phyloP scores from a whole-genome alignment of 768 basidiomycete species.

The Lactarius indigo region DNA sequence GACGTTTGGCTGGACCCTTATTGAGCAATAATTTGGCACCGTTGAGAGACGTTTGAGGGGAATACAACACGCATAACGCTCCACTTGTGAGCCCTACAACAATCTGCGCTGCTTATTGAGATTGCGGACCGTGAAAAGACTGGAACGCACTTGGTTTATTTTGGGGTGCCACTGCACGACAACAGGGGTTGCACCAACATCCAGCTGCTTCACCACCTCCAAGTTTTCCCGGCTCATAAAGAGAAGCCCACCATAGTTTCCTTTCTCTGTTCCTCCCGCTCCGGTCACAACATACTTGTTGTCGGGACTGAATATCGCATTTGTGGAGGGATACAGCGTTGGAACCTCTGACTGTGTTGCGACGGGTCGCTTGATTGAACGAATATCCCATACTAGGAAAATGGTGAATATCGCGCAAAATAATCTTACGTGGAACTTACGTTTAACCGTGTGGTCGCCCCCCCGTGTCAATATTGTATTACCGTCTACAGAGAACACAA shows the following conservation, averaged over 20 bases:
- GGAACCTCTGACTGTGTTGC: slow-evolving; percentile 58
- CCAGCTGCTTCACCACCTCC: slow-evolving; percentile 62
- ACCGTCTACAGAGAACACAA: slow-evolving; percentile 88
- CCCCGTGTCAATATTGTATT: slow-evolving; percentile 83
- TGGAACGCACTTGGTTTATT: slow-evolving; percentile 83
- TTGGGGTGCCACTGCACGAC: slow-evolving; percentile 93
- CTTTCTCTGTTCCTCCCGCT: slow-evolving; percentile 61
- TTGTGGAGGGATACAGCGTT: slow-evolving; percentile 88
- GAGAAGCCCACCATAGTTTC: slow-evolving; percentile 64
- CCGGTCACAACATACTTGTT: slow-evolving; percentile 88
- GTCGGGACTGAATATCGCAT: slow-evolving; percentile 93
- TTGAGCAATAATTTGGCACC: slow-evolving; percentile 87
- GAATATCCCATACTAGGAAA: slow-evolving; percentile 85
- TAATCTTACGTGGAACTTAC: slow-evolving; percentile 47
- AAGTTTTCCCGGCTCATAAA: slow-evolving; percentile 71
- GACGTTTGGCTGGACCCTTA: slow-evolving; percentile 81
- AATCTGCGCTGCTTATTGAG: slow-evolving; percentile 50
- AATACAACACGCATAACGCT: slow-evolving; percentile 86
- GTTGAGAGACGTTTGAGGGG: slow-evolving; percentile 82
- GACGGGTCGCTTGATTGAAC: slow-evolving; percentile 87
- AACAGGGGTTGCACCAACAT: slow-evolving; percentile 77
- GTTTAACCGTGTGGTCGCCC: slow-evolving; percentile 92
- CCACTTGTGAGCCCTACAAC: slow-evolving; percentile 86
- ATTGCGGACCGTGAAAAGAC: background rate
- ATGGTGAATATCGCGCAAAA: background rate